Percentiles rank a stretch among this genome's conserved stretches.
Conservation (phyloP, 2,329 filamentous ascomycete species). For the Akanthomyces dipterigenus region DNA sequence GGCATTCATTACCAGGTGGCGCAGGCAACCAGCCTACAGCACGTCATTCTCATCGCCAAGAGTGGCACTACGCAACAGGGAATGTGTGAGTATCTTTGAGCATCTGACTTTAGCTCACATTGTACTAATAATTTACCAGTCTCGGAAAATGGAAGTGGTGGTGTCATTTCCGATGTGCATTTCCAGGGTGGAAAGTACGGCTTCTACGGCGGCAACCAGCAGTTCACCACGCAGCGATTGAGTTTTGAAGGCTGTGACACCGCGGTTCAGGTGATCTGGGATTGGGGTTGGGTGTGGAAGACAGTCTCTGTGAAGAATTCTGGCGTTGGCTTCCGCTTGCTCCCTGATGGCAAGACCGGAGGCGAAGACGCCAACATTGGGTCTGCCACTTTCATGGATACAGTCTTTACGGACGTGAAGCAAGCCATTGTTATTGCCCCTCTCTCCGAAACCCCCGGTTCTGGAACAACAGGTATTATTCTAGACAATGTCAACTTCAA, state of each 20-base stretch:
- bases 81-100: too few relatives aligned
- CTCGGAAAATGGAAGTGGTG: conserved; percentile 26
- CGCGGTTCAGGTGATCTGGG: conserved; percentile 61
- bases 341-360: too few relatives aligned
- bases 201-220: conserved; percentile 39
- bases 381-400: neutral
- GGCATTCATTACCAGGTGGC: neutral
- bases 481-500: neutral
- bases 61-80: too few relatives aligned
- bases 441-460: neutral
- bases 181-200: conserved; percentile 51
- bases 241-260: conserved; percentile 56
- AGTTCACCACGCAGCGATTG: conserved; percentile 61
- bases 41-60: too few relatives aligned
- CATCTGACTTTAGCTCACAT: too few relatives aligned
- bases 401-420: neutral
- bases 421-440: neutral
- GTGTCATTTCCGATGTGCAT: conserved; percentile 50
- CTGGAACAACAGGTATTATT: neutral
- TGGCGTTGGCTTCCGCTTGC: neutral
- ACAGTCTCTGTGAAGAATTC: neutral
- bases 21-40: neutral
- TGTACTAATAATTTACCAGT: too few relatives aligned
- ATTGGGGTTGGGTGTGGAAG: conserved; percentile 57
- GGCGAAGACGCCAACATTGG: too few relatives aligned